Percentiles rank a stretch among this genome's conserved stretches.
Evolutionary conservation across 1,139 yeast species (phyloP).

Genomic region (Hansenula anomala): DNA sequence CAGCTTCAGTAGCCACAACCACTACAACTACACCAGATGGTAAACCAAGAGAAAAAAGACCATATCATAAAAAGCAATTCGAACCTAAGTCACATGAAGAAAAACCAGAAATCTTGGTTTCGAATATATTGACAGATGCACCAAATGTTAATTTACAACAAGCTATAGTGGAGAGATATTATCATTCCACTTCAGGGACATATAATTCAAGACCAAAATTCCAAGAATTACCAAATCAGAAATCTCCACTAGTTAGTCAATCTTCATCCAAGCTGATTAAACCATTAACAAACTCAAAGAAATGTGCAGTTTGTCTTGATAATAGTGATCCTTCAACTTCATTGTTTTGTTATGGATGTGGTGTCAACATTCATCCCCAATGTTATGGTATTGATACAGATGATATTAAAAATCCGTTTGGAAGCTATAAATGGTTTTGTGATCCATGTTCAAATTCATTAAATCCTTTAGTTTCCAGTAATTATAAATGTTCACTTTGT

Average conservation of each 20-base stretch:
- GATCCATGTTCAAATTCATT: conserved; percentile 75
- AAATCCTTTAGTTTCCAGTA: conserved; percentile 52
- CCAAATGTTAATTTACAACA: conserved; percentile 6
- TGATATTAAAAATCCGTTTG: neutral
- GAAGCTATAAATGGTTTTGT: conserved; percentile 60
- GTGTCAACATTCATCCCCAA: conserved; percentile 61
- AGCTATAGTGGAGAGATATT: conserved; percentile 9
- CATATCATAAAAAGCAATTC: neutral
- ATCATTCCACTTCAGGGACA: conserved; percentile 11
- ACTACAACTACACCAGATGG: neutral
- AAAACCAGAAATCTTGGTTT: conserved; percentile 8
- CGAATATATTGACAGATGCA: conserved; percentile 9
- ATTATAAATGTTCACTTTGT: conserved; percentile 67
- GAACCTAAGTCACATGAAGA: conserved; percentile 4
- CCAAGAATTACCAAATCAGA: conserved; percentile 10
- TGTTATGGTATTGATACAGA: conserved; percentile 54
- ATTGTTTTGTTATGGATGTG: conserved; percentile 60
- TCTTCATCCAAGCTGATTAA: neutral
- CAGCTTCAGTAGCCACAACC: no score
- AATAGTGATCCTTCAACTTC: neutral
- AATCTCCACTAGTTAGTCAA: conserved; percentile 6
- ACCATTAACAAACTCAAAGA: neutral
- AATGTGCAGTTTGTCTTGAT: conserved; percentile 16
- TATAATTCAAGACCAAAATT: conserved; percentile 16
- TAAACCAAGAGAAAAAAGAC: conserved; percentile 10